Evolutionary conservation across 73 alveolate genomes (phyloP).

Genomic region (Tetrahymena borealis): DNA sequence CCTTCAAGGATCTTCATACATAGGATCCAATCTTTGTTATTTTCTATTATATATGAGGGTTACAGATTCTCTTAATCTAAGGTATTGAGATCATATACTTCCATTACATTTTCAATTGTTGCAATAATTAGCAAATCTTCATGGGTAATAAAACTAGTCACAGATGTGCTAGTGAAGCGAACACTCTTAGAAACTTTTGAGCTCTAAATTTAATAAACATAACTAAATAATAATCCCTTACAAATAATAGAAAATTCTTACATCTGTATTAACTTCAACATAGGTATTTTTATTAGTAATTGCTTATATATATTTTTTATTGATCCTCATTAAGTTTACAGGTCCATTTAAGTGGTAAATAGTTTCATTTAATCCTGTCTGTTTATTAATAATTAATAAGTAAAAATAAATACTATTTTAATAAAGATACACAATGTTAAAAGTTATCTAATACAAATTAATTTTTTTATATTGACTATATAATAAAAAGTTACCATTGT

Average conservation of each 20-base stretch:
- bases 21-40: constrained; percentile 55
- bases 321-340: neutral
- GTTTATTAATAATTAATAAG: neutral
- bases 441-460: neutral
- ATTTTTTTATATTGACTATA: neutral
- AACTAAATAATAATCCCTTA: neutral
- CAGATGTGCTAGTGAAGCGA: neutral
- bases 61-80: neutral
- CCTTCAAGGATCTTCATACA: constrained; percentile 47
- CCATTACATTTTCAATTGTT: neutral
- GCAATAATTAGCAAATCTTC: neutral
- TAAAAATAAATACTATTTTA: neutral
- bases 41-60: neutral
- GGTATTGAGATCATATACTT: neutral
- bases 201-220: neutral
- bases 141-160: neutral
- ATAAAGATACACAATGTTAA: neutral
- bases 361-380: neutral
- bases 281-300: neutral
- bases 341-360: neutral
- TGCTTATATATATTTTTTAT: neutral
- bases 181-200: neutral
- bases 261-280: neutral
- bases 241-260: neutral
- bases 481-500: neutral